These are phyloP conservation scores for Claviceps quebecensis DNA, from an alignment of 2,329 filamentous ascomycete genomes.

Conservation along the genomic window DNA sequence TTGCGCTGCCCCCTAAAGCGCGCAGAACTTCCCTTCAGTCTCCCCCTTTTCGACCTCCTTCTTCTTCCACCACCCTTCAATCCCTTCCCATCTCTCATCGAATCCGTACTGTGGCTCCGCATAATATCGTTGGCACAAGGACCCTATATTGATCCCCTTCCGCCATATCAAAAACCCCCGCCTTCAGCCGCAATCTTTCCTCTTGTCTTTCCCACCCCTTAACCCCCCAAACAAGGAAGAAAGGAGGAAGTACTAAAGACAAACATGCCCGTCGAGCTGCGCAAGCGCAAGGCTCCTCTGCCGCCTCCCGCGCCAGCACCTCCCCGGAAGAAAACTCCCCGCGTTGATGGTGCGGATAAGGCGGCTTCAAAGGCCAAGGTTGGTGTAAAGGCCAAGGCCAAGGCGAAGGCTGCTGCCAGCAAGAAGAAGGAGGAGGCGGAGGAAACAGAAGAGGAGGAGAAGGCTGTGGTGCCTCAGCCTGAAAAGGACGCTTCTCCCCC, in stretches of 20 bases:
- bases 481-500: conserved; percentile 13
- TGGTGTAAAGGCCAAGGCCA: background rate
- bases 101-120: background rate
- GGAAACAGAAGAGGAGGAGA: conserved; percentile 7
- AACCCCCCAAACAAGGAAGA: background rate
- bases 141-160: background rate
- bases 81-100: background rate
- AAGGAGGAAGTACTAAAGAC: background rate
- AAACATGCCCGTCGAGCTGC: conserved; percentile 44
- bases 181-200: background rate
- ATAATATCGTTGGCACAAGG: background rate
- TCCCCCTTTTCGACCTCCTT: background rate
- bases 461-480: conserved; percentile 8
- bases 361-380: background rate
- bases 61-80: conserved; percentile 5
- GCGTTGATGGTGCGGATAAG: background rate
- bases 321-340: conserved; percentile 14
- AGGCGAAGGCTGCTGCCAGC: background rate
- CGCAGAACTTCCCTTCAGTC: background rate
- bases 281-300: conserved; percentile 46
- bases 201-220: background rate
- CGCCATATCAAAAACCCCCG: too few species aligned
- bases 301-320: conserved; percentile 31
- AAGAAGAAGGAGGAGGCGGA: conserved; percentile 6
- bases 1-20: too few species aligned